Percentiles rank a stretch among this genome's conserved stretches.
phyloP scores from a whole-genome alignment of 192 early-diverging fungal genomes.

The Mortierella antarctica region DNA sequence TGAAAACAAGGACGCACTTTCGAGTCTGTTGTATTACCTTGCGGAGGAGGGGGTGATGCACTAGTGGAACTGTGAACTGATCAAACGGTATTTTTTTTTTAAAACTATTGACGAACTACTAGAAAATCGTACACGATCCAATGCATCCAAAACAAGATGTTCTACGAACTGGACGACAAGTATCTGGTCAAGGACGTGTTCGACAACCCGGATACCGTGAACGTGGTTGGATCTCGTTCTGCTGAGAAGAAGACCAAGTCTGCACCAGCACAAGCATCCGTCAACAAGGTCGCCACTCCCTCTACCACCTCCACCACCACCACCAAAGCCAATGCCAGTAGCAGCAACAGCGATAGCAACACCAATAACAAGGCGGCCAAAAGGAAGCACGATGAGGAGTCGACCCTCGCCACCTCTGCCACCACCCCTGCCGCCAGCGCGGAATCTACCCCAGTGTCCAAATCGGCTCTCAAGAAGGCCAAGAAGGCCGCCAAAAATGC shows the following conservation, averaged over 20 bases:
- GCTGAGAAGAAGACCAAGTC: background rate
- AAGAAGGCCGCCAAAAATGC: slow-evolving; percentile 9
- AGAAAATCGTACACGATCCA: slow-evolving; percentile 7
- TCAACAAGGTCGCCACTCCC: background rate
- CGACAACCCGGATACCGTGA: slow-evolving; percentile 1
- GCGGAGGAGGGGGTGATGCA: too few relatives aligned
- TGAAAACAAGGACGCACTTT: too few relatives aligned
- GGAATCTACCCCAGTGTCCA: background rate
- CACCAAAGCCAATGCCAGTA: background rate
- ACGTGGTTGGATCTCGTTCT: background rate
- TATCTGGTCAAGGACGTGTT: slow-evolving; percentile 11
- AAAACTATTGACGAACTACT: background rate
- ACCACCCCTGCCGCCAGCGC: background rate
- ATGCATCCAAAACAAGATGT: background rate
- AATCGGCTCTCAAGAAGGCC: slow-evolving; percentile 1
- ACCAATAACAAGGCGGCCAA: background rate
- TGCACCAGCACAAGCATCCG: background rate
- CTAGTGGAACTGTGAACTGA: too few relatives aligned
- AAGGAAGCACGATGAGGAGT: slow-evolving; percentile 4
- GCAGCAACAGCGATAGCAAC: too few relatives aligned
- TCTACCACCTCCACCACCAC: background rate
- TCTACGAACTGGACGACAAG: slow-evolving; percentile 7
- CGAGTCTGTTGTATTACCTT: too few relatives aligned
- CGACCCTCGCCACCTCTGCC: background rate
- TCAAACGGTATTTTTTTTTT: background rate